Percentiles rank a stretch among this genome's conserved stretches.
Evolutionary conservation across 2,329 filamentous ascomycete species (phyloP).

Genomic region (Ophiostoma novo-ulmi): DNA sequence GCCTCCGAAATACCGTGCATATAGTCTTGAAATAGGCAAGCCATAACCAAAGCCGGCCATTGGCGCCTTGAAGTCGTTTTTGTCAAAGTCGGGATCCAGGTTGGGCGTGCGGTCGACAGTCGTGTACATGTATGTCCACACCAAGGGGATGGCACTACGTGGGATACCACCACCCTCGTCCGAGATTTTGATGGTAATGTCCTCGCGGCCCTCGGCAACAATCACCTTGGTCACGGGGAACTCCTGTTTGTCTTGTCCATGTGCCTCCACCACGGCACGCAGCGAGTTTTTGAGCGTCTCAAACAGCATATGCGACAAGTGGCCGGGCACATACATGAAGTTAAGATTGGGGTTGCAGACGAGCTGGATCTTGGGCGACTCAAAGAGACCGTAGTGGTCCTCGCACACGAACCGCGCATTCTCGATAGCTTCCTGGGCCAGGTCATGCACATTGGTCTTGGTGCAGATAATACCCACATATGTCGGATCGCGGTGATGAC

Average conservation of each 20-base stretch:
- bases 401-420: slow-evolving; percentile 99
- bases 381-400: slow-evolving; percentile 95
- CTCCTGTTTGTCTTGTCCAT: slow-evolving; percentile 90
- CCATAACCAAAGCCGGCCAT: slow-evolving; percentile 99
- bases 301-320: slow-evolving; percentile 98
- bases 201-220: slow-evolving; percentile 93
- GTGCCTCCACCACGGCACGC: slow-evolving; percentile 90
- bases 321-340: slow-evolving; percentile 99
- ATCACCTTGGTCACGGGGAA: slow-evolving; percentile 98
- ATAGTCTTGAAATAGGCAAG: slow-evolving; percentile 85
- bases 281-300: slow-evolving; percentile 98
- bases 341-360: slow-evolving; percentile 90
- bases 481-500: slow-evolving; percentile 78
- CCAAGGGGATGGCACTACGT: slow-evolving; percentile 83
- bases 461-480: slow-evolving; percentile 99
- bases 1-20: slow-evolving; percentile 94
- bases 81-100: slow-evolving; percentile 95
- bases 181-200: slow-evolving; percentile 97
- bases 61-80: slow-evolving; percentile 97
- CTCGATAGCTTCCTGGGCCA: slow-evolving; percentile 95
- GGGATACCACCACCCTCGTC: slow-evolving; percentile 97
- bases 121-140: slow-evolving; percentile 99
- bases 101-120: slow-evolving; percentile 94
- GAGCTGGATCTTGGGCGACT: slow-evolving; percentile 92
- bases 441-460: slow-evolving; percentile 91